Conservation (phyloP, 2,329 filamentous ascomycete species). For the Phyllosticta citriasiana region DNA sequence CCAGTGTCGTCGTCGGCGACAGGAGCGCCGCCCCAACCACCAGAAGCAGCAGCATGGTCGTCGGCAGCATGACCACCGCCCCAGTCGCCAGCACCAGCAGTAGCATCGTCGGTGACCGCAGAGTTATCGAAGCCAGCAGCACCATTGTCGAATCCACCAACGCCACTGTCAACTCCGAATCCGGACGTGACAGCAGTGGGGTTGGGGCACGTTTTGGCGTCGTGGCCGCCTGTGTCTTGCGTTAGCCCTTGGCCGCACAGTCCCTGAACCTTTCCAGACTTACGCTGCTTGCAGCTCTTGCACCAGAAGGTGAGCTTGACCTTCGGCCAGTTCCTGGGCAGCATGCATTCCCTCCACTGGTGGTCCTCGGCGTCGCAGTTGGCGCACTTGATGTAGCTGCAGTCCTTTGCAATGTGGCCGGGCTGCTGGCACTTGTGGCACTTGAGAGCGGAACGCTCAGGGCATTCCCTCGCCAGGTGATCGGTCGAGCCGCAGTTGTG, state of each 20-base stretch:
- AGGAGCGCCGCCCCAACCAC: too few species aligned
- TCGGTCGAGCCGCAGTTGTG: background rate
- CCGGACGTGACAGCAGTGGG: background rate
- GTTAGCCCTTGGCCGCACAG: slow-evolving; percentile 1
- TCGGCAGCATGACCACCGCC: background rate
- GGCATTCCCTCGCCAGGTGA: background rate
- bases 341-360: slow-evolving; percentile 42
- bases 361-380: slow-evolving; percentile 59
- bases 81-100: background rate
- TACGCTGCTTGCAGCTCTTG: slow-evolving; percentile 42
- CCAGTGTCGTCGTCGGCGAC: too few species aligned
- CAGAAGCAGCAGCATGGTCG: background rate
- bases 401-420: slow-evolving; percentile 21
- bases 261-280: slow-evolving; percentile 11
- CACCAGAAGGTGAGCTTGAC: slow-evolving; percentile 40
- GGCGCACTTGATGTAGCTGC: slow-evolving; percentile 30
- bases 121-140: background rate
- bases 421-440: slow-evolving; percentile 17
- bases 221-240: slow-evolving; percentile 2
- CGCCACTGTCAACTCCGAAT: background rate
- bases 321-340: slow-evolving; percentile 41
- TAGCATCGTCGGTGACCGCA: background rate
- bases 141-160: background rate
- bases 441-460: background rate
- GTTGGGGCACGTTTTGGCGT: slow-evolving; percentile 4